Conservation (phyloP, 768 basidiomycete species). For the Guyanaporus albipodus region DNA sequence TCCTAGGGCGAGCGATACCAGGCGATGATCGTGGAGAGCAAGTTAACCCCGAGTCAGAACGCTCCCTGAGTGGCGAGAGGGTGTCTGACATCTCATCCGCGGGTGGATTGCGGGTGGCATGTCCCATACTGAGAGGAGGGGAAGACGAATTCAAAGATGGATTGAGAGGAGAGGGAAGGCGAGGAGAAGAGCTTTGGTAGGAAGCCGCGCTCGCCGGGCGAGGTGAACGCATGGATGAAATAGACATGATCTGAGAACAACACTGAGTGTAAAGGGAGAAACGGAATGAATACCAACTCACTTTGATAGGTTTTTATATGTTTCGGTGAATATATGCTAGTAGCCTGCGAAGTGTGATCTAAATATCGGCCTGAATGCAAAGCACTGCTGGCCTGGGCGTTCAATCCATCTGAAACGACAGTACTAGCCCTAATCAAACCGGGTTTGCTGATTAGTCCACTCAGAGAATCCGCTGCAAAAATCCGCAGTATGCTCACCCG, state of each 20-base stretch:
- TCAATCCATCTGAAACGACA: not conserved
- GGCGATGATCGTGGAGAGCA: constrained; percentile 3
- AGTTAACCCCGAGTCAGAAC: not conserved
- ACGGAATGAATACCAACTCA: constrained; percentile 5
- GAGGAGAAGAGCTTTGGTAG: constrained; percentile 11
- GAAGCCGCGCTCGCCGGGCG: constrained; percentile 8
- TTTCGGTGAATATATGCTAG: constrained; percentile 3
- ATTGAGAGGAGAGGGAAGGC: constrained; percentile 25
- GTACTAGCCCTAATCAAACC: not conserved
- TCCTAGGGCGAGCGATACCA: not conserved
- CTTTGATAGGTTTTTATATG: constrained; percentile 12
- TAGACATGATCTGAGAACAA: constrained; percentile 2
- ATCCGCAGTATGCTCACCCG: constrained; percentile 2
- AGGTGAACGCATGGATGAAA: constrained; percentile 9
- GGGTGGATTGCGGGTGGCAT: constrained; percentile 8
- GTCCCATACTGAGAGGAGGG: not conserved
- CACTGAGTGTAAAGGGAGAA: not conserved
- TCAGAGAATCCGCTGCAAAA: not conserved
- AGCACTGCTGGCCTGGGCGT: not conserved
- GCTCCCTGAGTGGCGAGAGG: constrained; percentile 19
- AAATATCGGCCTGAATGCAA: constrained; percentile 11
- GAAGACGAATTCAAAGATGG: constrained; percentile 12
- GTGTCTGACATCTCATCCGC: constrained; percentile 12
- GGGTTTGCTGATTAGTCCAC: not conserved
- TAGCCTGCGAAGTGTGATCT: not conserved